A percentile compares a stretch with the other conserved stretches of the same genome.
Conservation (phyloP, 179 eudicot genomes). For the Silene noctiflora region DNA sequence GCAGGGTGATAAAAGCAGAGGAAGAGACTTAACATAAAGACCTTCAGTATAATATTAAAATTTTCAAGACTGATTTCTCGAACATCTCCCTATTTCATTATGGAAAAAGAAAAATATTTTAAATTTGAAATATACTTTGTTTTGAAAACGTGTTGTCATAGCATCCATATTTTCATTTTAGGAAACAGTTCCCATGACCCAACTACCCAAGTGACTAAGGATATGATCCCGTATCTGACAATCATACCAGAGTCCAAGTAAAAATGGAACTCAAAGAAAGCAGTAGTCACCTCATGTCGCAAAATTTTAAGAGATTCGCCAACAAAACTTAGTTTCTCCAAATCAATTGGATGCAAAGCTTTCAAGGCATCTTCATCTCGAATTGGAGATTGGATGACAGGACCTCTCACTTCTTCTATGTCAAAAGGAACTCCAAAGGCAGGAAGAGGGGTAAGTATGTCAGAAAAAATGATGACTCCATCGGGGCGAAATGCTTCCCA, state of each 20-base stretch:
- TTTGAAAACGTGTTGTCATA: neutral
- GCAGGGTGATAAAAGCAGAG: too few relatives aligned
- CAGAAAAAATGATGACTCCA: slow-evolving; percentile 95
- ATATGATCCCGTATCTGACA: neutral
- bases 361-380: slow-evolving; percentile 74
- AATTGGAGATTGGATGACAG: slow-evolving; percentile 87
- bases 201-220: neutral
- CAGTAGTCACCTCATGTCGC: slow-evolving; percentile 62
- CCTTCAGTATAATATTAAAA: neutral
- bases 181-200: neutral
- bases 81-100: neutral
- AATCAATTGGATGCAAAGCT: slow-evolving; percentile 73
- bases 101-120: neutral
- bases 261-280: slow-evolving; percentile 12
- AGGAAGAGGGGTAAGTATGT: slow-evolving; percentile 94
- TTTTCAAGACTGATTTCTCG: neutral
- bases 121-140: too few relatives aligned
- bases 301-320: slow-evolving; percentile 80
- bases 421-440: slow-evolving; percentile 98
- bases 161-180: neutral
- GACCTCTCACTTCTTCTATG: slow-evolving; percentile 95
- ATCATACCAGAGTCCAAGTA: neutral
- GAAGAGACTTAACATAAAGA: neutral
- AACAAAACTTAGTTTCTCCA: slow-evolving; percentile 74
- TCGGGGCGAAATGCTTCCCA: slow-evolving; percentile 96